A percentile compares a stretch with the other conserved stretches of the same genome.
Evolutionary conservation across 1,139 yeast species (phyloP).

Genomic region (Candida sojae): DNA sequence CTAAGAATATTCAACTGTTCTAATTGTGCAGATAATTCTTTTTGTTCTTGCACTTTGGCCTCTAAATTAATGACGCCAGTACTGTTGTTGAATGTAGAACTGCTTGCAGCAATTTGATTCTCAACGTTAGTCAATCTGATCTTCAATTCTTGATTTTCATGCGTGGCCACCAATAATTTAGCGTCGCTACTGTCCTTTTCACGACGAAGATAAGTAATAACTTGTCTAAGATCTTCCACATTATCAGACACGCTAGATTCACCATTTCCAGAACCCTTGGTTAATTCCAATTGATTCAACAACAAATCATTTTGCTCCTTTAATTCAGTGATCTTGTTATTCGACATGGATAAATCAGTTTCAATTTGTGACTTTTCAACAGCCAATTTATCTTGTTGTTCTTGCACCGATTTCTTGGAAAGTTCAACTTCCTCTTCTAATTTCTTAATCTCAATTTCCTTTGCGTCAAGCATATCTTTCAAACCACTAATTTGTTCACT

Average conservation of each 20-base stretch:
- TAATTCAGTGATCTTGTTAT: constrained; percentile 54
- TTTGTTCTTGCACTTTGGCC: constrained; percentile 47
- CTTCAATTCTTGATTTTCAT: constrained; percentile 51
- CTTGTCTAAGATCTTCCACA: constrained; percentile 45
- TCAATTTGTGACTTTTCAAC: constrained; percentile 39
- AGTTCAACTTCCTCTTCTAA: constrained; percentile 27
- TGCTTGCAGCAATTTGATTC: constrained; percentile 46
- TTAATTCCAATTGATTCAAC: constrained; percentile 66
- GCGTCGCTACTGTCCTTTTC: constrained; percentile 76
- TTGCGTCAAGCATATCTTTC: constrained; percentile 41
- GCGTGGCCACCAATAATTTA: constrained; percentile 50
- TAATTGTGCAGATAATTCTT: constrained; percentile 58
- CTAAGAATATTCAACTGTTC: constrained; percentile 70
- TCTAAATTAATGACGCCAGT: constrained; percentile 36
- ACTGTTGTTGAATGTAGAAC: constrained; percentile 42
- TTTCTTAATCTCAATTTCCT: constrained; percentile 36
- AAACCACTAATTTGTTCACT: constrained; percentile 44
- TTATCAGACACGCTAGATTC: constrained; percentile 8
- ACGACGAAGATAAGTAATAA: constrained; percentile 65
- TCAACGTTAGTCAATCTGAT: constrained; percentile 41
- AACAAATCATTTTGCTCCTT: constrained; percentile 67
- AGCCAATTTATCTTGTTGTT: constrained; percentile 26
- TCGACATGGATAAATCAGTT: constrained; percentile 52
- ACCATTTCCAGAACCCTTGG: constrained; percentile 19
- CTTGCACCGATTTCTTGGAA: constrained; percentile 20